Base-by-base conservation (phyloP, 257 asterid genomes). In the Paraleonurus japonicus region DNA sequence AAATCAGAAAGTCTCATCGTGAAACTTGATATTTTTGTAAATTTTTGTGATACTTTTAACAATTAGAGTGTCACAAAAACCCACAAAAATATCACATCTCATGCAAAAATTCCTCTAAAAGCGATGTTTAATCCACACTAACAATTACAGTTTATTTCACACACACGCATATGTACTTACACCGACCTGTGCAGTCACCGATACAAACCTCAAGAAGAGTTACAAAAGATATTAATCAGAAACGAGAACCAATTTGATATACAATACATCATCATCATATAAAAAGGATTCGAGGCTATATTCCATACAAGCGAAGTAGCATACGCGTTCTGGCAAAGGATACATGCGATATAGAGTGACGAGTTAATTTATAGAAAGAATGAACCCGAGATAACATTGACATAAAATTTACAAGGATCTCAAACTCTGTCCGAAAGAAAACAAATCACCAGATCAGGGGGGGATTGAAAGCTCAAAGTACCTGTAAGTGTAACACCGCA, bases 401-500 rank as follows among this genome's bases (percentile, higher is more conserved):
- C 75, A 67, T 74, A 81, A 59, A 77, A 79, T 82, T 67, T 82
- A 79, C 86, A 79, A 60, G 69, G 66, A 69, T 79, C 78, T 69
- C 81, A 62, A 67, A 78, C 61, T 72, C 53, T 23, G 69, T 37
- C 81, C 55, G 37, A 50, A 51, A 19, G 13, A 64, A 53, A 67
- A 68, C 71, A 69, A 39, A 51, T 43, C 55, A 50, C 26, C 57
- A 50, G 26, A 47, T 4, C 19, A n/a, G 4, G 51, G 51, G 51
- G 17, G 19, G 26, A 17, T 63, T 28, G 35, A 16, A 73, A 54
- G 43, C 62, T 24, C 62, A 23, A 37, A 39, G 50, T 64, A 65
- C 73, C 73, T 27, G 19, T 37, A 35, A 45, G 57, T 3, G 66
- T 23, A 47, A 48, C 24, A 35, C 20, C 61, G 62, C 62, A 47